These are phyloP conservation scores for Curvularia lunata DNA, from an alignment of 2,329 filamentous ascomycete genomes.

Conservation along the genomic window DNA sequence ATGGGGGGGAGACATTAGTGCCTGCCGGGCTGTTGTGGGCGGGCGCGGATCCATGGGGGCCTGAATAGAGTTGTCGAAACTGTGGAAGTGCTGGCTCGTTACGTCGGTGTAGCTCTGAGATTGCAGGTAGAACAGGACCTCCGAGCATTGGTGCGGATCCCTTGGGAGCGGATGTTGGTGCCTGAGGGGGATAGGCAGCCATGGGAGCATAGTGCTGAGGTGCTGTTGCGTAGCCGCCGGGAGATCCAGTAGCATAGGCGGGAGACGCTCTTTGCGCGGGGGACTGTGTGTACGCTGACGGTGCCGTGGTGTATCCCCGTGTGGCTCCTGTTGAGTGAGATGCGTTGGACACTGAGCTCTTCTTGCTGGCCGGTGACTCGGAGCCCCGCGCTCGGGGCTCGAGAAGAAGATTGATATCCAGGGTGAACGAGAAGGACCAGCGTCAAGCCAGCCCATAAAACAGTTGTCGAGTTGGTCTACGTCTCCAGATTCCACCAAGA, in stretches of 20 bases:
- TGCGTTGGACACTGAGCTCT: slow-evolving; percentile 49
- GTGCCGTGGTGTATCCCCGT: slow-evolving; percentile 44
- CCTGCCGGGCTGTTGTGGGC: slow-evolving; percentile 32
- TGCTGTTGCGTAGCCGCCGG: slow-evolving; percentile 23
- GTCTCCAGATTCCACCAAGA: slow-evolving; percentile 22
- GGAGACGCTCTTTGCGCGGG: slow-evolving; percentile 44
- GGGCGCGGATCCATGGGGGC: slow-evolving; percentile 48
- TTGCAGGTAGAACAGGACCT: slow-evolving; percentile 48
- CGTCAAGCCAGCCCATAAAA: slow-evolving; percentile 52
- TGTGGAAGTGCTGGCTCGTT: slow-evolving; percentile 50
- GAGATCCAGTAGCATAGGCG: slow-evolving; percentile 40
- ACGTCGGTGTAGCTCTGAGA: slow-evolving; percentile 47
- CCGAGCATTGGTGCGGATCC: slow-evolving; percentile 42
- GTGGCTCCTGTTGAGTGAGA: slow-evolving; percentile 53
- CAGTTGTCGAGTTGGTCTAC: slow-evolving; percentile 23
- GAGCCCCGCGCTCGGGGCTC: slow-evolving; percentile 75
- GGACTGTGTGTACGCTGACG: slow-evolving; percentile 47
- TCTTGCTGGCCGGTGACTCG: slow-evolving; percentile 65
- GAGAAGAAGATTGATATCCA: slow-evolving; percentile 94
- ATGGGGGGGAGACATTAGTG: slow-evolving; percentile 44
- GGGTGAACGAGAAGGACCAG: slow-evolving; percentile 67
- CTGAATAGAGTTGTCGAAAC: slow-evolving; percentile 48
- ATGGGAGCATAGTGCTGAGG: slow-evolving; percentile 40
- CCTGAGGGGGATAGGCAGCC: slow-evolving; percentile 35
- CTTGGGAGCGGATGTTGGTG: slow-evolving; percentile 34